Base-by-base conservation (phyloP, 2,329 filamentous ascomycete species). In the Exophiala xenobiotica region DNA sequence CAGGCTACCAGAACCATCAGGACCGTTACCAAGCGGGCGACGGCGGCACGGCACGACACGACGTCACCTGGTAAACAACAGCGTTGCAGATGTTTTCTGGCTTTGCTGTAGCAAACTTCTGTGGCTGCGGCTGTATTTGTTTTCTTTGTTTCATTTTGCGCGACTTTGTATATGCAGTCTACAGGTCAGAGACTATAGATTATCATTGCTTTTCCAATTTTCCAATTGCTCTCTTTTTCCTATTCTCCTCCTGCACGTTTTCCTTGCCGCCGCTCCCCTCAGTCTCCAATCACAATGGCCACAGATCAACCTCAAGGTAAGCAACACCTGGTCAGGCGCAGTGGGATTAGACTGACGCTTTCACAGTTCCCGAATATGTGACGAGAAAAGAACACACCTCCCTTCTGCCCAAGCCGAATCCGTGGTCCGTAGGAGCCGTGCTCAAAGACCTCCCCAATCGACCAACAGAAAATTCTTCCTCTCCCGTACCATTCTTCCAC, bases 401-500 rank as follows among this genome's bases (percentile, higher is more conserved):
- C 12, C 42, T 51, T 19, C 41, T 61, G 8, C 58, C 57, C 19
- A 62, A 60, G 50, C 57, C 58, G 16, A 51, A 56, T 31, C 61
- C 59, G 14, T 65, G 63, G 63, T 63, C 63, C 22, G 62, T 65
- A 14, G 29, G 55, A 22, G 62, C 59, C 80, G 88, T 88, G 23
- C 76, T 93, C 22, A 76, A 79, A 8, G 79, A 80, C 2, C 78
- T 95, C 40, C 74, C 80, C 22, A 77, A 79, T 53, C 79, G 78
- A n/a, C 81, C 80, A 2, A 64, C 72, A 19, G 77, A 84, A 60
- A 76, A 81, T 49, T 79, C 87, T 6, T 70, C 76, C 53, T 93
- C 90, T 0, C 91, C 92, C 1, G 68, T 97, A 8, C 82, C 90
- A 26, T 97, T 96, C 76, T 95, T 99, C 72, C 93, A 99, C 75